Evolutionary conservation across 768 basidiomycete species (phyloP).

Genomic region (Amanita subjunquillea): DNA sequence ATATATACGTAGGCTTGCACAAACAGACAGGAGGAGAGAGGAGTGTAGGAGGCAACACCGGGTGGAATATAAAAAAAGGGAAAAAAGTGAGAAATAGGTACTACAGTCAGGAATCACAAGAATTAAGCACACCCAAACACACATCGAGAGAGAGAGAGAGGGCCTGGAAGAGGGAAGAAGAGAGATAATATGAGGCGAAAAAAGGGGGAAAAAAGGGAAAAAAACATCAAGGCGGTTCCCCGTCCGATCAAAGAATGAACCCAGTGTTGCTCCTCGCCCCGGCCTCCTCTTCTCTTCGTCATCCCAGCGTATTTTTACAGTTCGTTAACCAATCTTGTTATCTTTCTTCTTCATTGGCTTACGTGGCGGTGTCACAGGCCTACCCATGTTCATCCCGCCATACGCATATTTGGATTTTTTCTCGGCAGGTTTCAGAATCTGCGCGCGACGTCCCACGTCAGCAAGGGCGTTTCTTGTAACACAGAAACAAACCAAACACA

Average conservation of each 20-base stretch:
- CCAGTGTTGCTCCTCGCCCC: background rate
- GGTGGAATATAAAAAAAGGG: conserved; percentile 4
- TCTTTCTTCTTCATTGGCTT: conserved; percentile 93
- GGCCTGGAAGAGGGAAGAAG: conserved; percentile 1
- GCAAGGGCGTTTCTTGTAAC: background rate
- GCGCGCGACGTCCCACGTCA: conserved; percentile 4
- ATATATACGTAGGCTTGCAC: conserved; percentile 6
- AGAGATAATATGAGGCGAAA: conserved; percentile 1
- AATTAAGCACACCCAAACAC: conserved; percentile 8
- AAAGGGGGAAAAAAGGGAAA: background rate
- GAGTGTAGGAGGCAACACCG: background rate
- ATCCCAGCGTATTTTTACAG: background rate
- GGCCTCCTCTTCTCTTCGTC: background rate
- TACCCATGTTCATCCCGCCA: conserved; percentile 76
- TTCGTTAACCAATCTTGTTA: conserved; percentile 43
- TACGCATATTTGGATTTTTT: conserved; percentile 95
- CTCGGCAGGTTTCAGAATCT: conserved; percentile 99
- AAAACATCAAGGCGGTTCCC: background rate
- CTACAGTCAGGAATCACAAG: conserved; percentile 4
- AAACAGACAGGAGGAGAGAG: conserved; percentile 6
- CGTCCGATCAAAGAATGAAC: background rate
- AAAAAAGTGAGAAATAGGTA: conserved; percentile 3
- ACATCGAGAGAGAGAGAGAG: conserved; percentile 4
- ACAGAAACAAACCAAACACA: conserved; percentile 19
- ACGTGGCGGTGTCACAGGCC: conserved; percentile 91